Evolutionary conservation across 805 yeast genomes (phyloP), one percentile per base, ranked within the genome.

Genomic region (Helenozyma rhizophorensis): DNA sequence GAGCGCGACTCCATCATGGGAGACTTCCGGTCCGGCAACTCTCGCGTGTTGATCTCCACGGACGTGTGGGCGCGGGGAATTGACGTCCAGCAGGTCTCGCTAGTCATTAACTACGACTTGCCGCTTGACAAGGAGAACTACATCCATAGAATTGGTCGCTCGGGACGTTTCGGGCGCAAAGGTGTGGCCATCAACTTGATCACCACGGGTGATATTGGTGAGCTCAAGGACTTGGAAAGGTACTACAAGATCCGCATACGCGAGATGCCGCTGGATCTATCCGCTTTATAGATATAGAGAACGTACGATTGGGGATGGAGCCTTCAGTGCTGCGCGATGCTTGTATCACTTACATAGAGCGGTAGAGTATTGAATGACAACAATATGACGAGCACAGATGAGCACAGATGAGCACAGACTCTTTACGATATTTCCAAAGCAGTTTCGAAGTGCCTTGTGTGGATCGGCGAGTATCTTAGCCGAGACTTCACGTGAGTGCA

Each of bases 21-120:
- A 60, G 97, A 89, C 62, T 93, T 93, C 78, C 76, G 98, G 62
- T 72, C 83, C 39, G 98, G 98, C 39, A 78, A 83, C 47, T 85
- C 96, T 34, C 78, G 98, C 59, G 90, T 93, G 31, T 71, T 93
- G 59, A 93, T 93, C 57, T 83, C 97, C 48, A 93, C 98, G 25
- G 98, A 93, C 65, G 83, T 93, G 53, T 84, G 90, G 82, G 98
- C 98, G 31, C 77, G 98, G 66, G 98, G 98, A 58, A 93, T 90
- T 47, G 98, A 90, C 65, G 97, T 90, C 40, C 98, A 90, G 70
- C 97, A 90, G 60, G 96, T 90, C 30, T 89, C 97, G 9, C 68
- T 90, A 48, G 98, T 90, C 40, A 86, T 90, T 55, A 90, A 90
- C 74, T 90, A 85, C 68, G 98, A 90, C 64, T 69, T 90, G 60